Conservation (phyloP, 1,284 basidiomycete genomes). For the Naganishia sp. region DNA sequence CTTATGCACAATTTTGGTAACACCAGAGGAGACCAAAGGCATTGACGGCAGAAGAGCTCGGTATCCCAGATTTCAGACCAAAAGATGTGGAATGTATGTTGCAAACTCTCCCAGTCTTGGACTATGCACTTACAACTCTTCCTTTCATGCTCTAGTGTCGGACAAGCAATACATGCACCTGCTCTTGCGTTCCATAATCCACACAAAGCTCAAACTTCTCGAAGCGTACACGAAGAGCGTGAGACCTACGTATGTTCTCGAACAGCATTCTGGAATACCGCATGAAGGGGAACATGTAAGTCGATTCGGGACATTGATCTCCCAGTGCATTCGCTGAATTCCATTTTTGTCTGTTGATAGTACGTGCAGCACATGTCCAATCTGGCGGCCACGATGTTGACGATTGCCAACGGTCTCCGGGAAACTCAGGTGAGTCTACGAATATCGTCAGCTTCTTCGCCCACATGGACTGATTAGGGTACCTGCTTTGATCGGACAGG, state of each 20-base stretch:
- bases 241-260: slow-evolving; percentile 27
- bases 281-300: slow-evolving; percentile 33
- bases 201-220: slow-evolving; percentile 31
- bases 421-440: slow-evolving; percentile 23
- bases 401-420: slow-evolving; percentile 29
- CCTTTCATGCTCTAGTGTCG: slow-evolving; percentile 16
- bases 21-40: slow-evolving; percentile 21
- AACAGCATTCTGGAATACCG: slow-evolving; percentile 17
- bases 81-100: slow-evolving; percentile 12
- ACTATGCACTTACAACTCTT: no score
- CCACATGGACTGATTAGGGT: no score
- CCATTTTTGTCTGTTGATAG: background rate
- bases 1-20: background rate
- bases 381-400: slow-evolving; percentile 31
- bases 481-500: background rate
- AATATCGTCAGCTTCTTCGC: background rate
- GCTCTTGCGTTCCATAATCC: slow-evolving; percentile 37
- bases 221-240: slow-evolving; percentile 30
- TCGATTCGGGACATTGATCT: background rate
- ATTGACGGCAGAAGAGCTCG: slow-evolving; percentile 19
- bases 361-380: slow-evolving; percentile 32
- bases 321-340: background rate
- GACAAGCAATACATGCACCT: slow-evolving; percentile 32
- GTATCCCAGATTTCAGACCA: slow-evolving; percentile 26
- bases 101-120: background rate